These are phyloP conservation scores for Leptographium flavum DNA, from an alignment of 2,329 filamentous ascomycete species.

Conservation along the genomic window DNA sequence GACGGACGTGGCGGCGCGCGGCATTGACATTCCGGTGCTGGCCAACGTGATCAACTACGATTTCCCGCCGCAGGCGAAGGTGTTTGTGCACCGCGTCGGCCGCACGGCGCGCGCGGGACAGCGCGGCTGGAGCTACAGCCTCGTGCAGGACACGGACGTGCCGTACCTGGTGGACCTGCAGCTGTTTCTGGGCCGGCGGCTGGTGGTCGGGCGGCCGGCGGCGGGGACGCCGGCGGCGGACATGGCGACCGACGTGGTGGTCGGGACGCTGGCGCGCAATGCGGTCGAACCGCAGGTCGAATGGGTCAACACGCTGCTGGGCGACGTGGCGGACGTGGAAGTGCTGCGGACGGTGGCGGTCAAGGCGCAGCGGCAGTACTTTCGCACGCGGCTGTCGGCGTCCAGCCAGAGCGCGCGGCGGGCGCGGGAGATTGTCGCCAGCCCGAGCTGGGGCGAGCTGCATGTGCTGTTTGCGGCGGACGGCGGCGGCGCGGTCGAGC, in stretches of 20 bases:
- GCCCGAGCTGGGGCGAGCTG: slow-evolving; percentile 56
- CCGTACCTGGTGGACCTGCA: slow-evolving; percentile 91
- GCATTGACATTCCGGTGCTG: slow-evolving; percentile 92
- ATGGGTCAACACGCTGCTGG: slow-evolving; percentile 66
- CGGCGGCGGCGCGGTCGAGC: slow-evolving; percentile 14
- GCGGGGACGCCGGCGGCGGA: slow-evolving; percentile 26
- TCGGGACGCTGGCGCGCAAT: slow-evolving; percentile 62
- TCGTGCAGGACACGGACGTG: slow-evolving; percentile 74
- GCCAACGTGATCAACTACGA: slow-evolving; percentile 99
- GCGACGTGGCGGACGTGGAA: slow-evolving; percentile 60
- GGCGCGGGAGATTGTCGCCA: slow-evolving; percentile 60
- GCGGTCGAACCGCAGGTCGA: slow-evolving; percentile 64
- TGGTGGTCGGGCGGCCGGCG: slow-evolving; percentile 60
- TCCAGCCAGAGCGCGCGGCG: slow-evolving; percentile 83
- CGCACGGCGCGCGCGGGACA: slow-evolving; percentile 89
- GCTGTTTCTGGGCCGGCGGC: slow-evolving; percentile 75
- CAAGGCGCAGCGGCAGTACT: slow-evolving; percentile 88
- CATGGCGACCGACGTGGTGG: slow-evolving; percentile 70
- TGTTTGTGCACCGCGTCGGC: slow-evolving; percentile 92
- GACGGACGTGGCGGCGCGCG: slow-evolving; percentile 89
- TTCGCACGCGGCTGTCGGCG: slow-evolving; percentile 78
- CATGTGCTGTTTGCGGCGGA: slow-evolving; percentile 62
- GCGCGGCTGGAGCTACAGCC: slow-evolving; percentile 87
- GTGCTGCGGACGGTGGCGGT: slow-evolving; percentile 57
- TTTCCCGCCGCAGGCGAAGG: slow-evolving; percentile 90